Evolutionary conservation across 495 filamentous ascomycete species (phyloP).

Genomic region (Ramalina intermedia): DNA sequence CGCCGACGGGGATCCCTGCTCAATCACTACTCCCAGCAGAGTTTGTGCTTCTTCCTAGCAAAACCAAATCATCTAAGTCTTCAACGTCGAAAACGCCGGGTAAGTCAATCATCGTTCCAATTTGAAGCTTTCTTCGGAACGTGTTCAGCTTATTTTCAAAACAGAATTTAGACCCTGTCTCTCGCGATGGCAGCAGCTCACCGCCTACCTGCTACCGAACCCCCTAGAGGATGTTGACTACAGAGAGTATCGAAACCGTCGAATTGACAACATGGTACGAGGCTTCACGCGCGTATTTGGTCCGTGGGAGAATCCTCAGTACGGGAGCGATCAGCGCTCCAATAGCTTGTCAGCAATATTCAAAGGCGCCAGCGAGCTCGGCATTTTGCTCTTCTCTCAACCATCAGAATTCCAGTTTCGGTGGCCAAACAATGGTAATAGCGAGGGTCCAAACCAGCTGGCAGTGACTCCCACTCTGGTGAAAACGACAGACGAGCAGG

Average conservation of each 20-base stretch:
- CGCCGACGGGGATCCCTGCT: not conserved
- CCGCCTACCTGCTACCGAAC: slow-evolving; percentile 7
- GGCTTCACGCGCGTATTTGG: slow-evolving; percentile 5
- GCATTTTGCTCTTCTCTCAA: slow-evolving; percentile 13
- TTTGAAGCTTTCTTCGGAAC: not conserved
- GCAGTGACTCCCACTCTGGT: slow-evolving; percentile 7
- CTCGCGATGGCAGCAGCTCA: slow-evolving; percentile 13
- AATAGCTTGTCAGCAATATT: slow-evolving; percentile 8
- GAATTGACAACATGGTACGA: not conserved
- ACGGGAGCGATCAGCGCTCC: slow-evolving; percentile 5
- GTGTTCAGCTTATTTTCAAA: not conserved
- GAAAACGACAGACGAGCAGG: slow-evolving; percentile 10
- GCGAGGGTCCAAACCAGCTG: not conserved
- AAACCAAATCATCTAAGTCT: not conserved
- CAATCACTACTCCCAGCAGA: slow-evolving; percentile 10
- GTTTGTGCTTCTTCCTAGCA: slow-evolving; percentile 1
- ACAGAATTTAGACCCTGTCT: slow-evolving; percentile 1
- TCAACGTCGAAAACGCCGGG: not conserved
- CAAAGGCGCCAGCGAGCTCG: slow-evolving; percentile 6
- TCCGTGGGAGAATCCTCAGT: slow-evolving; percentile 7
- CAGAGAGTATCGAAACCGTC: slow-evolving; percentile 2
- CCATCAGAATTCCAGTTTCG: slow-evolving; percentile 4
- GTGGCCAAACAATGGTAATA: slow-evolving; percentile 2
- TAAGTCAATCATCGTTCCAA: not conserved
- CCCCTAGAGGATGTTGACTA: slow-evolving; percentile 3